Evolutionary conservation across 805 yeast species (phyloP).

Genomic region (Scheffersomyces spartinae): DNA sequence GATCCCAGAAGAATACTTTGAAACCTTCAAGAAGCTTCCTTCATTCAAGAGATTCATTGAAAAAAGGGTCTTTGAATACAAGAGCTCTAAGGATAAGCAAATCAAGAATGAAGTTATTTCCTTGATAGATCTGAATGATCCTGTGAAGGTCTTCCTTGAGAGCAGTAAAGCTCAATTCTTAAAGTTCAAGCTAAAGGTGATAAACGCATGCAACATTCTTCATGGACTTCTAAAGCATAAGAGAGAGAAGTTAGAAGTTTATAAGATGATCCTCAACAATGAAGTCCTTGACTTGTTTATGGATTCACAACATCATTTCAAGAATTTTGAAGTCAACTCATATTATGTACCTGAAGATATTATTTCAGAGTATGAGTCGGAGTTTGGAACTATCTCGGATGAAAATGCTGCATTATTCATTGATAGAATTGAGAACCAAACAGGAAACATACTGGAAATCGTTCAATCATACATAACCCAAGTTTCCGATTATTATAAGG

Average conservation of each 20-base stretch:
- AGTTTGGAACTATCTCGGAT: too few relatives aligned
- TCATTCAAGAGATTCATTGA: constrained; percentile 27
- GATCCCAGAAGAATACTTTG: constrained; percentile 11
- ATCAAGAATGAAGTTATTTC: constrained; percentile 5
- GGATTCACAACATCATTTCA: too few relatives aligned
- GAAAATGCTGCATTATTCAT: too few relatives aligned
- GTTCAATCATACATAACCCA: too few relatives aligned
- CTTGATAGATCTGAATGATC: constrained; percentile 8
- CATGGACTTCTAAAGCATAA: constrained; percentile 7
- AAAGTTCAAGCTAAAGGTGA: constrained; percentile 13
- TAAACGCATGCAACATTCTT: constrained; percentile 15
- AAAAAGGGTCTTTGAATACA: constrained; percentile 5
- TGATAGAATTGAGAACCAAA: too few relatives aligned
- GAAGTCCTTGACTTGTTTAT: too few relatives aligned
- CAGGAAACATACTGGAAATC: too few relatives aligned
- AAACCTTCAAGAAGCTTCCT: constrained; percentile 19
- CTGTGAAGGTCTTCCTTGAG: constrained; percentile 6
- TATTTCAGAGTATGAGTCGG: too few relatives aligned
- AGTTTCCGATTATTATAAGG: too few relatives aligned
- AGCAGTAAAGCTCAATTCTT: constrained; percentile 10
- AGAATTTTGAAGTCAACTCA: too few relatives aligned
- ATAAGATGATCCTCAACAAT: constrained; percentile 17
- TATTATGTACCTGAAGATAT: too few relatives aligned
- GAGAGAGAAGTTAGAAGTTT: constrained; percentile 19
- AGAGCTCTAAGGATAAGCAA: constrained; percentile 1